Percentiles rank a stretch among this genome's conserved stretches.
Evolutionary conservation across 2,329 filamentous ascomycete species (phyloP).

Genomic region (Hortaea sp.): DNA sequence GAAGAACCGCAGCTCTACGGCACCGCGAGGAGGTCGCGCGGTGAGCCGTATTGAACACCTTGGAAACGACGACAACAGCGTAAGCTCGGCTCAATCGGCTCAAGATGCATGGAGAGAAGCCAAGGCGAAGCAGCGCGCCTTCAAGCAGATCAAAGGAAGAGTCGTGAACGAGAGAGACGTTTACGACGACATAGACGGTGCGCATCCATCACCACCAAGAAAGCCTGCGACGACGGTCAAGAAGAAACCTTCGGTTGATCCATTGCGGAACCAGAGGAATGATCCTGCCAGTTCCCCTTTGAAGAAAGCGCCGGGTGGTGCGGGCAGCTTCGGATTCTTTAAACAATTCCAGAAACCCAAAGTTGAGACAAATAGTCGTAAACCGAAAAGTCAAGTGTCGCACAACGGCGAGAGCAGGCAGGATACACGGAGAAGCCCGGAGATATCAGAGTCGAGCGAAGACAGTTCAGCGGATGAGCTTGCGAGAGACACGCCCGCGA

Average conservation of each 20-base stretch:
- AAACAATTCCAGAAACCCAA: conserved; percentile 14
- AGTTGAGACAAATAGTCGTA: neutral
- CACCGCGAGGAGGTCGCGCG: neutral
- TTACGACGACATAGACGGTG: conserved; percentile 36
- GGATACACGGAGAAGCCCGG: neutral
- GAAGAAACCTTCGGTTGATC: conserved; percentile 12
- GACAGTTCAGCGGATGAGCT: neutral
- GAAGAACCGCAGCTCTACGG: conserved; percentile 1
- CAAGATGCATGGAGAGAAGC: conserved; percentile 10
- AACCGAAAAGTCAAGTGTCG: neutral
- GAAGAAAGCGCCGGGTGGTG: conserved; percentile 2
- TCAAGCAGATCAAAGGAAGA: conserved; percentile 4
- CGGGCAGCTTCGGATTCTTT: conserved; percentile 16
- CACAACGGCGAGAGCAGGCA: neutral
- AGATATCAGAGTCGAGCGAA: neutral
- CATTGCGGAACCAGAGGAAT: conserved; percentile 10
- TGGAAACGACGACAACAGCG: neutral
- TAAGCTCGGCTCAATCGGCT: conserved; percentile 1
- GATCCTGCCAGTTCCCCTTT: conserved; percentile 1
- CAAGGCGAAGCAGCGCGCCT: conserved; percentile 8
- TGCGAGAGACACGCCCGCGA: neutral
- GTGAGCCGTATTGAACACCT: neutral
- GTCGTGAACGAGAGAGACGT: conserved; percentile 18
- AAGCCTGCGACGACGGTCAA: conserved; percentile 4
- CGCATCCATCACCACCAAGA: conserved; percentile 14